Evolutionary conservation across 2,329 filamentous ascomycete species (phyloP), one percentile per base, ranked within the genome.

Genomic region (Diaporthe sp.): DNA sequence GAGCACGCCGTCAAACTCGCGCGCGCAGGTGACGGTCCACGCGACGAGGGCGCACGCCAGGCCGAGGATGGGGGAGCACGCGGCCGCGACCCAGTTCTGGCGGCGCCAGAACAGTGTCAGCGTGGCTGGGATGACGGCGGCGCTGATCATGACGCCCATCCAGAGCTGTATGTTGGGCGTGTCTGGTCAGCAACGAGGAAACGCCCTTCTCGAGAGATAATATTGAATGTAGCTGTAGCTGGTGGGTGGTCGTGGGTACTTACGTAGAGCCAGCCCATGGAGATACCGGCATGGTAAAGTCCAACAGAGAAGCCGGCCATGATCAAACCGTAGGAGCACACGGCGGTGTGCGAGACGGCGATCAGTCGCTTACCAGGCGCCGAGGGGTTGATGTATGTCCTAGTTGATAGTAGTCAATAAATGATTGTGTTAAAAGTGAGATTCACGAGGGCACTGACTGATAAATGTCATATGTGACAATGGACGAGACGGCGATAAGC

Each of bases 81-180:
- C 86, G 0, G 91, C 91, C 0, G 94, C 78, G n/a, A 94, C 94
- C 82, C 91, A 91, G 81, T 94, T 95, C 83, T 97, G 95, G 2
- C 93, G 91, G 68, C 90, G 90, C 95, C 95, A 98, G 76, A 95
- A 88, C 0, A 98, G 89, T 0, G 95, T 94, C 77, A 98, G 86
- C 0, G 94, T 93, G 0, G 95, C 94, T 0, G 96, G 95, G 17
- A 98, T 89, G 4, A 98, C 95, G 4, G 95, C 95, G 0, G 94
- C 91, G 0, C 93, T 95, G 81, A 98, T 97, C 80, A 98, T 94
- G 70, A 95, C 94, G 10, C 95, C 96, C 95, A 98, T 98, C 81
- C 98, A 90, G 1, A 98, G 87, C 60, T 65, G 9, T 6, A 13
- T 28, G 5, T 22, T 12, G 13, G 15, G 20, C 1, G 5, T 2